Evolutionary conservation across 83 land plant species (phyloP), one percentile per base, ranked within the genome.

Genomic region (Picea engelmannii): DNA sequence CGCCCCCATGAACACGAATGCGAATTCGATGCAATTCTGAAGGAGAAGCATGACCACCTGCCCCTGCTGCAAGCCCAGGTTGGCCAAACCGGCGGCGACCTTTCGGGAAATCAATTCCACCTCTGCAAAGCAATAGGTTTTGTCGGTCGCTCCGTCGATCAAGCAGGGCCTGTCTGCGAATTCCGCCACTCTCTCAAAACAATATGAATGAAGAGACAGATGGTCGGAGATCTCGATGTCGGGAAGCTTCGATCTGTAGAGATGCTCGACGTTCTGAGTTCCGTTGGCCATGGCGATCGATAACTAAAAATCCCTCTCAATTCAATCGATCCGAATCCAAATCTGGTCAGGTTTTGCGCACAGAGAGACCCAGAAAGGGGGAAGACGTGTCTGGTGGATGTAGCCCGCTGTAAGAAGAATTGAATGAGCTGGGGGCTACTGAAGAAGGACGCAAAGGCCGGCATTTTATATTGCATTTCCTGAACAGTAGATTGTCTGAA

Each of bases 181-280:
- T 40, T 88, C 40, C 27, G 80, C 27, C 3, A 86, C 49, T 71
- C 80, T 64, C 82, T 91, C 88, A 25, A 95, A 86, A 82, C 93
- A 92, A 76, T 95, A 95, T 13, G 83, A 24, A 82, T 91, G 93
- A 47, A 95, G 82, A 0, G 95, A 82, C 84, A 90, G 87, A 77
- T 95, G 88, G 75, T 84, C 81, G 2, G 92, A 84, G 62, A 95
- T 91, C 76, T 88, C 84, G 40, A 95, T 95, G 81, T 90, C 96
- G 0, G 98, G 96, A 11, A 95, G 91, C 82, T 84, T 90, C 13
- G 96, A 95, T 38, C 93, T 67, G 84, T 81, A 95, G 47, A 95
- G 58, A 52, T 52, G 58, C 58, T 52, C 58, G 13, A 12, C 13
- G 0, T 52, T 52, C 58, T 11, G 1, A 12, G 12, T 52, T 52